phyloP scores from a whole-genome alignment of 176 grass and related monocot species.

The Paspalum vaginatum region DNA sequence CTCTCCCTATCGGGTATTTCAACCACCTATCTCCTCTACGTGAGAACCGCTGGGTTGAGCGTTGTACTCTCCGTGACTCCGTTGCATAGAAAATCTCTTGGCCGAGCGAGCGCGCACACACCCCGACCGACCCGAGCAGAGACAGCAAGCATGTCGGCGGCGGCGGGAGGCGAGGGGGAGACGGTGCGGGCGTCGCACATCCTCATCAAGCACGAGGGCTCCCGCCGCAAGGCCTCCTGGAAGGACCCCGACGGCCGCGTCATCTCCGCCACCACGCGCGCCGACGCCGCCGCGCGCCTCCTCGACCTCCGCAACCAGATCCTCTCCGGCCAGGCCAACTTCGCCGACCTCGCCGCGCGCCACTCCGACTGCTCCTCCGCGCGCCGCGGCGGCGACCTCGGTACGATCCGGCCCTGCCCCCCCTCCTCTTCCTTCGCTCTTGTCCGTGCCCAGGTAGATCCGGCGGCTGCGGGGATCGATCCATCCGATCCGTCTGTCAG shows the following conservation, averaged over 20 bases:
- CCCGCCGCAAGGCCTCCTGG: conserved; percentile 79
- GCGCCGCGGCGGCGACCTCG: conserved; percentile 67
- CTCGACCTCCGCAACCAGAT: conserved; percentile 52
- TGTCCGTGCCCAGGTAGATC: not conserved
- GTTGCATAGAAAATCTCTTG: no score
- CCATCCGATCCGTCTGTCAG: not conserved
- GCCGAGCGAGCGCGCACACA: not conserved
- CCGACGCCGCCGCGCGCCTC: conserved; percentile 54
- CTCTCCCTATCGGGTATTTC: no score
- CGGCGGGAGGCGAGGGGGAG: conserved; percentile 10
- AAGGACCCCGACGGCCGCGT: conserved; percentile 71
- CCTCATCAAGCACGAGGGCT: conserved; percentile 84
- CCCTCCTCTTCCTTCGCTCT: no score
- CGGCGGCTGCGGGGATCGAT: not conserved
- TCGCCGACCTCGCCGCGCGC: conserved; percentile 64
- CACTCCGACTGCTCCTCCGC: conserved; percentile 82
- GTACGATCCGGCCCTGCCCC: not conserved
- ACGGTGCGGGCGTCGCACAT: conserved; percentile 80
- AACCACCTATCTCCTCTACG: no score
- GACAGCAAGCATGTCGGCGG: conserved; percentile 21
- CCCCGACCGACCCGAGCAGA: not conserved
- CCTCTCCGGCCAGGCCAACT: conserved; percentile 48
- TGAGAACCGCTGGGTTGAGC: no score
- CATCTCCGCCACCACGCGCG: conserved; percentile 56
- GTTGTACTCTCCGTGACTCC: no score